Conservation (phyloP, 2,329 filamentous ascomycete species). For the Hymenoscyphus occultus region DNA sequence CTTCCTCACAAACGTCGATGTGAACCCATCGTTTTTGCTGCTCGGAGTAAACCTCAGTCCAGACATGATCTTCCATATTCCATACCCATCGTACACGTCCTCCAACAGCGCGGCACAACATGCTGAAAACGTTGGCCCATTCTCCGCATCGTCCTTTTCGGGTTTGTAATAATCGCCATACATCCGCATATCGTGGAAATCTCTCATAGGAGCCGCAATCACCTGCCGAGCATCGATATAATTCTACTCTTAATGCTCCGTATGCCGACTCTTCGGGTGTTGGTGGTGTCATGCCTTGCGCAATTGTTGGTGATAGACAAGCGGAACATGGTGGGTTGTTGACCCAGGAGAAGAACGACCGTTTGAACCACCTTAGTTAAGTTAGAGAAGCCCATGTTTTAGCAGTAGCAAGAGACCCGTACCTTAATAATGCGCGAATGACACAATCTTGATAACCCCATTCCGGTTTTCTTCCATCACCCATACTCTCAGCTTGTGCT, state of each 20-base stretch:
- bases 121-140: constrained; percentile 98
- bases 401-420: constrained; percentile 36
- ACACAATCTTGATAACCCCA: constrained; percentile 99
- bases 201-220: constrained; percentile 78
- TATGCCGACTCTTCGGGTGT: constrained; percentile 86
- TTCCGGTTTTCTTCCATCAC: constrained; percentile 73
- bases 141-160: constrained; percentile 84
- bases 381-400: constrained; percentile 18
- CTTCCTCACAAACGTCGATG: constrained; percentile 89
- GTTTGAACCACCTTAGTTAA: constrained; percentile 79
- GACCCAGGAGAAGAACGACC: constrained; percentile 92
- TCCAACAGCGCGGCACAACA: constrained; percentile 92
- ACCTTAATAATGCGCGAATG: constrained; percentile 81
- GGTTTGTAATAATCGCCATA: constrained; percentile 87
- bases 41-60: constrained; percentile 96
- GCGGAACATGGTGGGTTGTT: constrained; percentile 86
- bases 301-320: constrained; percentile 80
- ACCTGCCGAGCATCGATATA: constrained; percentile 80
- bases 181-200: constrained; percentile 92
- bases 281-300: constrained; percentile 78
- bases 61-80: constrained; percentile 96
- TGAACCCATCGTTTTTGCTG: constrained; percentile 95
- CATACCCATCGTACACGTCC: constrained; percentile 94
- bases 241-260: constrained; percentile 81
- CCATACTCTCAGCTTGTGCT: constrained; percentile 85